Evolutionary conservation across 2,329 filamentous ascomycete species (phyloP).

Genomic region (Chaetomiaceae sp.): DNA sequence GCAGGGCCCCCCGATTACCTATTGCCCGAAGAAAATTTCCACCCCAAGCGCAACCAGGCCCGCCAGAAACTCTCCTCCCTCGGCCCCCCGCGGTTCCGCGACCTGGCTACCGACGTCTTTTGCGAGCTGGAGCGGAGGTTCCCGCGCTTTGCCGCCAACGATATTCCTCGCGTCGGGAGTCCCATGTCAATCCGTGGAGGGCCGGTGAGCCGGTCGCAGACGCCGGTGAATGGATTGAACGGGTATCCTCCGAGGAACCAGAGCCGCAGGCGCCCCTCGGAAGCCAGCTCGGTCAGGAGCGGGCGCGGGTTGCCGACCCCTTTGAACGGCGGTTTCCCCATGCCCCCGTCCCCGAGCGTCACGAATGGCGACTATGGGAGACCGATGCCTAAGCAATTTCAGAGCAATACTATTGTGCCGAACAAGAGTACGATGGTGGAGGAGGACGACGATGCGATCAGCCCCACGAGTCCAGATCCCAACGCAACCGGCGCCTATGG

Average conservation of each 20-base stretch:
- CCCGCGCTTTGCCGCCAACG: constrained; percentile 68
- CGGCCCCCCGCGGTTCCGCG: constrained; percentile 78
- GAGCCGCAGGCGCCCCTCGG: constrained; percentile 53
- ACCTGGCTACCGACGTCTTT: constrained; percentile 92
- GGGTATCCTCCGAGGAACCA: constrained; percentile 47
- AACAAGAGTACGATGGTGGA: constrained; percentile 98
- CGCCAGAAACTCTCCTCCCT: constrained; percentile 90
- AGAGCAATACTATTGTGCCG: constrained; percentile 92
- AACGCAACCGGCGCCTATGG: constrained; percentile 43
- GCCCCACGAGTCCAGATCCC: constrained; percentile 45
- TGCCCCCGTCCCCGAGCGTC: constrained; percentile 56
- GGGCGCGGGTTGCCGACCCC: constrained; percentile 30
- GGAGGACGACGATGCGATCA: constrained; percentile 68
- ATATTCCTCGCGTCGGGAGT: constrained; percentile 65
- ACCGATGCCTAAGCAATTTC: constrained; percentile 82
- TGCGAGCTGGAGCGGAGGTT: constrained; percentile 90
- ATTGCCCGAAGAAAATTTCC: constrained; percentile 81
- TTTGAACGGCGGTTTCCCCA: constrained; percentile 28
- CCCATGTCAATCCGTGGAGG: constrained; percentile 60
- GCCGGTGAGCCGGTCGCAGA: constrained; percentile 55
- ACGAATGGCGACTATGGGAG: constrained; percentile 63
- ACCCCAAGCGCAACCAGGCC: constrained; percentile 97
- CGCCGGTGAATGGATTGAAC: constrained; percentile 54
- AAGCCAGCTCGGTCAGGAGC: constrained; percentile 56
- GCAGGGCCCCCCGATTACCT: constrained; percentile 64